Percentiles rank a stretch among this genome's conserved stretches.
Evolutionary conservation across 1,284 basidiomycete genomes (phyloP).

Genomic region (Ganoderma sinense): DNA sequence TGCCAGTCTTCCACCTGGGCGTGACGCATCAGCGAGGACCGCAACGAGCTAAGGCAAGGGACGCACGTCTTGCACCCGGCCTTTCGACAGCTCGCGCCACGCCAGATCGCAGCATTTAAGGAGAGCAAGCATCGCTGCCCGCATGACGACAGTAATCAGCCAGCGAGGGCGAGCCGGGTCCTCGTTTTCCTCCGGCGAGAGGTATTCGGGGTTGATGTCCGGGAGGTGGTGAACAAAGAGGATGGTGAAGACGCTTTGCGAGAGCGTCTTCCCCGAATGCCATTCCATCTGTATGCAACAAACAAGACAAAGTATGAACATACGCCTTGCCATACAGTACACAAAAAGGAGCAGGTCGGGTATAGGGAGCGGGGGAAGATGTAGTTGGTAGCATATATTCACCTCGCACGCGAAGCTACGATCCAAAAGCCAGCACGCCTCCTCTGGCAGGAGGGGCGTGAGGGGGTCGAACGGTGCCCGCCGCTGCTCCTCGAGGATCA

Average conservation of each 20-base stretch:
- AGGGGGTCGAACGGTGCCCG: conserved; percentile 70
- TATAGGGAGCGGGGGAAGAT: conserved; percentile 12
- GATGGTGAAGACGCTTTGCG: conserved; percentile 87
- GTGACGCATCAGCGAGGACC: conserved; percentile 22
- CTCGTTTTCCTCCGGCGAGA: conserved; percentile 43
- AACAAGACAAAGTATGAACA: conserved; percentile 27
- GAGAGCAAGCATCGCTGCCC: conserved; percentile 74
- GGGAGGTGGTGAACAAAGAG: conserved; percentile 78
- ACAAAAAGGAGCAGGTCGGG: background rate
- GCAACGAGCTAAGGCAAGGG: background rate
- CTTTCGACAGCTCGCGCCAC: conserved; percentile 82
- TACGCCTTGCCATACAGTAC: conserved; percentile 1
- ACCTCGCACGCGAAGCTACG: conserved; percentile 85
- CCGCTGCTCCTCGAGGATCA: conserved; percentile 56
- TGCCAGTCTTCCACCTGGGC: conserved; percentile 87
- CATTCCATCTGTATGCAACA: conserved; percentile 75
- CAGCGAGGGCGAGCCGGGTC: conserved; percentile 57
- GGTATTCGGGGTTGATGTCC: conserved; percentile 65
- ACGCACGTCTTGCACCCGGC: conserved; percentile 80
- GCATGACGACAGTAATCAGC: conserved; percentile 74
- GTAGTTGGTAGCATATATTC: conserved; percentile 35
- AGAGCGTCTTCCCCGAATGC: conserved; percentile 85
- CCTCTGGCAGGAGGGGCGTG: conserved; percentile 68
- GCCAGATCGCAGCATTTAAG: conserved; percentile 87
- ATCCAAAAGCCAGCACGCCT: conserved; percentile 91